phyloP scores from a whole-genome alignment of 2,329 filamentous ascomycete species.

The Colletotrichum cuscutae region DNA sequence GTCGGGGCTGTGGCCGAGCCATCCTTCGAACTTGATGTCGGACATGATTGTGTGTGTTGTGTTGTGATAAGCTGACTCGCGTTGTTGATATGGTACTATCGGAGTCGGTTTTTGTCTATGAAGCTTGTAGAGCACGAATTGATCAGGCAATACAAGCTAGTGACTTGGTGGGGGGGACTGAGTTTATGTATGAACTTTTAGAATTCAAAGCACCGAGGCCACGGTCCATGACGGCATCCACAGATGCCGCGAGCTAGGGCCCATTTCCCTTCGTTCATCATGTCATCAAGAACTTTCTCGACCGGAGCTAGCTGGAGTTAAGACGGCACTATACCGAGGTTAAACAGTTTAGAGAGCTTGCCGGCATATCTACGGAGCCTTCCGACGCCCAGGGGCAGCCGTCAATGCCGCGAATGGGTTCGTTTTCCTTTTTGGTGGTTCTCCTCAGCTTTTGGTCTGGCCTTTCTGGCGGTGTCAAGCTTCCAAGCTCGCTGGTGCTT shows the following conservation, averaged over 20 bases:
- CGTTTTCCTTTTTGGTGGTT: neutral
- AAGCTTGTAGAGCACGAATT: neutral
- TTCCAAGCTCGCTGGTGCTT: neutral
- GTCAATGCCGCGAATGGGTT: conserved; percentile 14
- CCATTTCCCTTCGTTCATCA: neutral
- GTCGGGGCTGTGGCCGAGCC: conserved; percentile 55
- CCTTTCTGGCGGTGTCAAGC: conserved; percentile 1
- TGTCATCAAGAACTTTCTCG: conserved; percentile 18
- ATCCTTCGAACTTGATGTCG: conserved; percentile 61
- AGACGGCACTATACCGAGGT: conserved; percentile 12
- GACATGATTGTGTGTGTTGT: conserved; percentile 39
- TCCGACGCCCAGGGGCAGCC: neutral
- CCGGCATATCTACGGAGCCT: neutral
- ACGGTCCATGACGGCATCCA: conserved; percentile 30
- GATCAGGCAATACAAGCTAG: too few relatives aligned
- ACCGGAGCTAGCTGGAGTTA: conserved; percentile 30
- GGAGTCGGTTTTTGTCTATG: neutral
- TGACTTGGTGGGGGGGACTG: neutral
- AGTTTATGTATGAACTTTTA: conserved; percentile 5
- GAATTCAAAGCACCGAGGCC: neutral
- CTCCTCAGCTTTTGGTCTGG: neutral
- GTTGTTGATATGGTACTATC: neutral
- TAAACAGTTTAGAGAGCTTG: neutral
- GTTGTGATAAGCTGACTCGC: neutral
- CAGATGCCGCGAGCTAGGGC: neutral